Evolutionary conservation across 805 yeast species (phyloP).

Genomic region (Clavispora santaluciae): DNA sequence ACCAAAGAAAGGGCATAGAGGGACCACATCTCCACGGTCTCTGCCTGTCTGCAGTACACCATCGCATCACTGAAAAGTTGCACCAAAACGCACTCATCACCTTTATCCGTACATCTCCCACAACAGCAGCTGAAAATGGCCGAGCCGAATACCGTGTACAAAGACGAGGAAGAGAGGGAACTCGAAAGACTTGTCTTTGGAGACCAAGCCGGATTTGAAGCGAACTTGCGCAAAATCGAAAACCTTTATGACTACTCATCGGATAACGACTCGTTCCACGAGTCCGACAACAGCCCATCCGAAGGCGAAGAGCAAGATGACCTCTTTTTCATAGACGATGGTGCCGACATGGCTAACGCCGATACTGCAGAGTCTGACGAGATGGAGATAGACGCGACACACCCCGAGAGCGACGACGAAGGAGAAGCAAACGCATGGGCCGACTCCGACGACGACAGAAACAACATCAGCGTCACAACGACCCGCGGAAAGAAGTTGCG

Average conservation of each 20-base stretch:
- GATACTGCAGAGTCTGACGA: conserved; percentile 8
- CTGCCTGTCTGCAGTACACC: conserved; percentile 1
- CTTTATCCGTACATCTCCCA: too few relatives aligned
- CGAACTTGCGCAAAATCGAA: conserved; percentile 57
- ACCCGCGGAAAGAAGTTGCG: conserved; percentile 72
- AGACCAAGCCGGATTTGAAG: conserved; percentile 69
- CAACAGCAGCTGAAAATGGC: too few relatives aligned
- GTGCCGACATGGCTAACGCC: conserved; percentile 24
- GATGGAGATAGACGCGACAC: background rate
- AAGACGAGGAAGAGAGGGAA: conserved; percentile 76
- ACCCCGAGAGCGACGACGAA: conserved; percentile 20
- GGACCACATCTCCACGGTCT: too few relatives aligned
- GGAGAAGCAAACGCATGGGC: conserved; percentile 54
- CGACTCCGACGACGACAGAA: conserved; percentile 86
- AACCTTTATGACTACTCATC: conserved; percentile 46
- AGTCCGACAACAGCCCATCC: background rate
- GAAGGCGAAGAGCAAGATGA: conserved; percentile 30
- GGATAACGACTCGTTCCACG: conserved; percentile 1
- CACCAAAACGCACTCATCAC: background rate
- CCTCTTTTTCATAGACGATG: conserved; percentile 42
- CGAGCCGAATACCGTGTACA: conserved; percentile 21
- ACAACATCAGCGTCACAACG: conserved; percentile 55
- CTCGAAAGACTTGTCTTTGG: conserved; percentile 89
- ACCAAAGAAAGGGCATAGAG: background rate
- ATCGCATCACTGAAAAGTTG: conserved; percentile 11